Percentiles rank a stretch among this genome's conserved stretches.
Evolutionary conservation across 1,139 yeast species (phyloP).

Genomic region (Debaryomyces fabryi): DNA sequence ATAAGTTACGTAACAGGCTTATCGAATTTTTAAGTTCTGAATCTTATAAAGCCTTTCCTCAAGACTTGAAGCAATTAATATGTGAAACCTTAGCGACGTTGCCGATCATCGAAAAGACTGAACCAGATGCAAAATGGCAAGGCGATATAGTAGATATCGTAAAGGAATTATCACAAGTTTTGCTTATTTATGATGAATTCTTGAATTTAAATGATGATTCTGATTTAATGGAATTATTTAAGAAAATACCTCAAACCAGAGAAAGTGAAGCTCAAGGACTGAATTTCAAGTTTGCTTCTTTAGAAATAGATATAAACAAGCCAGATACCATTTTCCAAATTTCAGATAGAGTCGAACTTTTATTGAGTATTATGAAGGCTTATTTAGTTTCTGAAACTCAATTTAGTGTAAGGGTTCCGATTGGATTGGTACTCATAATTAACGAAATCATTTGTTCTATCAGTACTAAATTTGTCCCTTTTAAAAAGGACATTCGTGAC

Average conservation of each 20-base stretch:
- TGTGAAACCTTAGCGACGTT: conserved; percentile 60
- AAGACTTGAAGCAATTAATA: conserved; percentile 40
- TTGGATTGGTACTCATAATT: conserved; percentile 54
- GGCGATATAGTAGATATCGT: conserved; percentile 36
- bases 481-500: conserved; percentile 61
- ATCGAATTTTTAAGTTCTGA: conserved; percentile 32
- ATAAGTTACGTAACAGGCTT: conserved; percentile 56
- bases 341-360: conserved; percentile 49
- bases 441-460: conserved; percentile 56
- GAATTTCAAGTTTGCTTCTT: conserved; percentile 36
- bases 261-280: conserved; percentile 23
- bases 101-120: conserved; percentile 56
- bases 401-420: conserved; percentile 54
- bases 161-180: conserved; percentile 53
- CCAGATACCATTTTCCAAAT: conserved; percentile 54
- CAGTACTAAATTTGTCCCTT: conserved; percentile 54
- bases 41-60: conserved; percentile 35
- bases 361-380: conserved; percentile 47
- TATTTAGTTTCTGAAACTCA: conserved; percentile 51
- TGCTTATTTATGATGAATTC: conserved; percentile 58
- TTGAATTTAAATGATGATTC: conserved; percentile 59
- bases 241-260: conserved; percentile 33
- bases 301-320: conserved; percentile 59
- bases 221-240: conserved; percentile 39
- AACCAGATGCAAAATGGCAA: conserved; percentile 55